Evolutionary conservation across 2,329 filamentous ascomycete species (phyloP), one percentile per base, ranked within the genome.

Genomic region (Claviceps sp.): DNA sequence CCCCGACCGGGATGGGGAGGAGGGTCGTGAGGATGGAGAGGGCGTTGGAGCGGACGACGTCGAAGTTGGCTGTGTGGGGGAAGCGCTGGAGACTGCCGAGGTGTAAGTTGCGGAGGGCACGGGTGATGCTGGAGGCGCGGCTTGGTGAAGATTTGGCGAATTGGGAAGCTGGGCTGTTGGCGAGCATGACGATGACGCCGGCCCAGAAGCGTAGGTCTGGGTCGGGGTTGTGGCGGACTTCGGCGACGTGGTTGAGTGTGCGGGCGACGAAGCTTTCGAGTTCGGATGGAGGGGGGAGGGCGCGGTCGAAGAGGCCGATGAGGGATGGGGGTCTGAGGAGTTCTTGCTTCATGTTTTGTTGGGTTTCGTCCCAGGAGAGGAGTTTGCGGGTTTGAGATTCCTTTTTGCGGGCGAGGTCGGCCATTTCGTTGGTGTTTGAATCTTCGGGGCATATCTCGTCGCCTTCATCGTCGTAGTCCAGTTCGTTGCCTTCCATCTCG

Each of bases 21-120:
- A 55, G 49, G n/a, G 46, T 19, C 30, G 52, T 42, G n/a, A 55
- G 47, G n/a, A 53, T 50, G 30, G 54, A 49, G 39, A 51, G 46
- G 11, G 51, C 51, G 47, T 55, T 55, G 51, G 54, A 46, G 5
- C 54, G 51, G 45, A 55, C 51, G 22, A 51, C 47, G 16, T 55
- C 54, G 16, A 51, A 50, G 42, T 55, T 55, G 43, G 54, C 38
- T 42, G 51, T 50, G 42, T 53, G 54, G n/a, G 54, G 51, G 46
- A 55, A 53, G 11, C 45, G 45, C 13, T n/a, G 13, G n/a, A 47
- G 30, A 1, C 54, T 52, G 16, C 54, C 54, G 24, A 47, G 51
- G 10, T 34, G 41, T 13, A 55, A 22, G 38, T 55, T 55, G 14
- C 54, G 41, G 10, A 55, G 41, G 19, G 53, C 53, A 34, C 51